Conservation (phyloP, 768 basidiomycete species). For the Lactifluus volemus region DNA sequence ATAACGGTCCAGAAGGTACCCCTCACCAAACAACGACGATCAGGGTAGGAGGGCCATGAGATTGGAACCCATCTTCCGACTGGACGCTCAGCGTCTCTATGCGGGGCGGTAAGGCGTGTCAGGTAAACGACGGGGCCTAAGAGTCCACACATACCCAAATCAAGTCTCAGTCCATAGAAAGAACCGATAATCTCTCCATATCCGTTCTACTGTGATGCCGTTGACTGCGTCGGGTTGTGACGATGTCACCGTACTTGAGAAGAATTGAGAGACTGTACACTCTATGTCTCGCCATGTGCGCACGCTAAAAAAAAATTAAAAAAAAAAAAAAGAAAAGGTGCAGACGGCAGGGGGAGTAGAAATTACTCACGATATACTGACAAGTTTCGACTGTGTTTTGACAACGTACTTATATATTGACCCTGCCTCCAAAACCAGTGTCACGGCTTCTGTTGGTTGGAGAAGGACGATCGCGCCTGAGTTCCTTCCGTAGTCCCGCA, state of each 20-base stretch:
- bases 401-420: slow-evolving; percentile 61
- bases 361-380: slow-evolving; percentile 56
- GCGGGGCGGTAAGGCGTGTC: not conserved
- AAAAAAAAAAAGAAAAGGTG: not conserved
- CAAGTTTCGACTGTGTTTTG: slow-evolving; percentile 55
- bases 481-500: slow-evolving; percentile 54
- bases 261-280: slow-evolving; percentile 54
- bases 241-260: slow-evolving; percentile 31
- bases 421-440: slow-evolving; percentile 61
- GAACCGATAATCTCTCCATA: slow-evolving; percentile 60
- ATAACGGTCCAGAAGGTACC: slow-evolving; percentile 7
- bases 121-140: not conserved
- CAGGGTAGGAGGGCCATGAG: not conserved
- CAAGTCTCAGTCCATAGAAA: slow-evolving; percentile 39
- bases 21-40: slow-evolving; percentile 3
- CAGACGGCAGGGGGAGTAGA: not conserved
- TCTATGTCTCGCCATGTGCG: slow-evolving; percentile 57
- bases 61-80: not conserved
- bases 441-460: slow-evolving; percentile 53
- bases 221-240: slow-evolving; percentile 32
- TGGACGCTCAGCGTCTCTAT: slow-evolving; percentile 5
- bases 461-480: slow-evolving; percentile 47
- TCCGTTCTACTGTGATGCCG: slow-evolving; percentile 55
- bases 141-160: not conserved
- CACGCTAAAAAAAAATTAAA: slow-evolving; percentile 33